phyloP scores from a whole-genome alignment of 139 green algal species.

The Auxenochlorella protothecoides region DNA sequence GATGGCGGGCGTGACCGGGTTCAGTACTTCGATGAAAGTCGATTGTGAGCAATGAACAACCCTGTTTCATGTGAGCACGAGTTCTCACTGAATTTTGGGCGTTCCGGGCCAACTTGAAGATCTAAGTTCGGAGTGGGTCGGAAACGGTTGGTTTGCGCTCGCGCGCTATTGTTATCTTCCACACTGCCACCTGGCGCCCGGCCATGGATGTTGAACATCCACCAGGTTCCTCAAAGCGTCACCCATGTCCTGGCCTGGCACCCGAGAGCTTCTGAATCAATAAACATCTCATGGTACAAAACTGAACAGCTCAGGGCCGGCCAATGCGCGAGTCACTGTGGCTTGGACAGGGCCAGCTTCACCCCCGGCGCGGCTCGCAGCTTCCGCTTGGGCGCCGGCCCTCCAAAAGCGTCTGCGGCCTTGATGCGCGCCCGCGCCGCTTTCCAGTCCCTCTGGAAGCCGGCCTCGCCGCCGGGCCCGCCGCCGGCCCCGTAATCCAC shows the following conservation, averaged over 20 bases:
- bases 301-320: too few species aligned
- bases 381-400: neutral
- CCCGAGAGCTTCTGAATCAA: neutral
- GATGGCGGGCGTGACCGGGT: neutral
- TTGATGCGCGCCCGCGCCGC: neutral
- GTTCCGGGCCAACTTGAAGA: too few species aligned
- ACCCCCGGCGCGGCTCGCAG: neutral
- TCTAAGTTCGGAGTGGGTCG: too few species aligned
- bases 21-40: neutral
- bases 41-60: too few species aligned
- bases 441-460: conserved; percentile 18
- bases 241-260: neutral
- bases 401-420: neutral
- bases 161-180: too few species aligned
- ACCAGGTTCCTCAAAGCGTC: too few species aligned
- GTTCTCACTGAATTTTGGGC: too few species aligned
- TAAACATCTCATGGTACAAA: too few species aligned
- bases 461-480: neutral
- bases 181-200: too few species aligned
- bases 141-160: too few species aligned
- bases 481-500: conserved; percentile 19
- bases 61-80: too few species aligned
- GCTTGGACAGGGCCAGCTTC: conserved; percentile 3
- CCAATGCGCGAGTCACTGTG: neutral
- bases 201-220: too few species aligned